phyloP scores from a whole-genome alignment of 305 asterid genomes.

The Solanum chacoense region DNA sequence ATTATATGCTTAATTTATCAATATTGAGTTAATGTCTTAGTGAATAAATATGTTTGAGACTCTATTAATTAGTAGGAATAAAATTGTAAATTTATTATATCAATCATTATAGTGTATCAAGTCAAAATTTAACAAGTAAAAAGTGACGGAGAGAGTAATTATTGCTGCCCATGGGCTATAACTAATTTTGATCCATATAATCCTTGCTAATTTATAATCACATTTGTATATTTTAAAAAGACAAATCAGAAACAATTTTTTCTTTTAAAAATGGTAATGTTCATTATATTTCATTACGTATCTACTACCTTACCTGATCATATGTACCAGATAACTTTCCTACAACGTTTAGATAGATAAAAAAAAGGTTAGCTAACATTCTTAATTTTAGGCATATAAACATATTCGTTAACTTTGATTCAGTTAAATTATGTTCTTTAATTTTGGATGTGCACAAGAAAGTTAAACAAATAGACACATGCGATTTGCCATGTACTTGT shows the following conservation, averaged over 20 bases:
- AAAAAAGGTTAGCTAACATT: background rate
- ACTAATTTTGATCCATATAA: background rate
- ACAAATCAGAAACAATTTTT: background rate
- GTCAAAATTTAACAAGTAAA: too few relatives aligned
- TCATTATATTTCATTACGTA: too few relatives aligned
- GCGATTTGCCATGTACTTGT: rapidly evolving
- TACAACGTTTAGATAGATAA: background rate
- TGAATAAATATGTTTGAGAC: background rate
- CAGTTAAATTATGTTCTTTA: rapidly evolving
- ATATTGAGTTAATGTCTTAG: too few relatives aligned
- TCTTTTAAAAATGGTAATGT: background rate
- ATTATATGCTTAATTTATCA: too few relatives aligned
- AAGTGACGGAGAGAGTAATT: background rate
- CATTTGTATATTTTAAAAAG: background rate
- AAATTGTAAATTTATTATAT: too few relatives aligned
- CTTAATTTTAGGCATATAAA: background rate
- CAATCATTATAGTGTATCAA: too few relatives aligned
- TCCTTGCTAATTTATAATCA: background rate
- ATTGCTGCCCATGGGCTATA: background rate
- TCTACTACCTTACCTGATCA: background rate
- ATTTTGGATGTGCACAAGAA: too few relatives aligned
- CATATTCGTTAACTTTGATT: rapidly evolving
- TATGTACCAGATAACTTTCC: background rate
- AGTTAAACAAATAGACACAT: too few relatives aligned
- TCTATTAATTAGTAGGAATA: too few relatives aligned